Conservation (phyloP, 2,329 filamentous ascomycete species). For the Rhytidhysteron rufulum region DNA sequence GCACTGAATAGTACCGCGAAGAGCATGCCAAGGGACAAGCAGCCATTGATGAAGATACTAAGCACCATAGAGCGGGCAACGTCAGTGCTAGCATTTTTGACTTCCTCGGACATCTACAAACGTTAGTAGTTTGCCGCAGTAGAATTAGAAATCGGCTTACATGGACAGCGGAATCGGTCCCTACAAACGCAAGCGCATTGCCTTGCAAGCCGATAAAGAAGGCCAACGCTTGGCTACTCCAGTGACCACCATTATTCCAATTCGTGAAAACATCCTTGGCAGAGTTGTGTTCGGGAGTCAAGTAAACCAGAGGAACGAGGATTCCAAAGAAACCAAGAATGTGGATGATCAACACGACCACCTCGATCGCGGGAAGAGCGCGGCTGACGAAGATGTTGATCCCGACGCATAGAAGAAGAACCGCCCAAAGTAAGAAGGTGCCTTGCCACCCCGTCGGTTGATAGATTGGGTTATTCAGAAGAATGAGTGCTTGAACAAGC, state of each 20-base stretch:
- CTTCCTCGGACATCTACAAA: slow-evolving; percentile 36
- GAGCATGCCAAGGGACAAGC: slow-evolving; percentile 38
- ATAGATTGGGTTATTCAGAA: slow-evolving; percentile 41
- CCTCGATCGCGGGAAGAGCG: slow-evolving; percentile 48
- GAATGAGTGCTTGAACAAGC: slow-evolving; percentile 28
- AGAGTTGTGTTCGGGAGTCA: slow-evolving; percentile 36
- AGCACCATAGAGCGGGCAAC: slow-evolving; percentile 42
- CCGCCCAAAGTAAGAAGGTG: slow-evolving; percentile 47
- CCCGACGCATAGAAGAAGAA: slow-evolving; percentile 37
- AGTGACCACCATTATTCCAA: slow-evolving; percentile 46
- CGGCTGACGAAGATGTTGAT: slow-evolving; percentile 48
- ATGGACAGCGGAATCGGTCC: slow-evolving; percentile 36
- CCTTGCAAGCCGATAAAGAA: slow-evolving; percentile 42
- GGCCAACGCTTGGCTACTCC: slow-evolving; percentile 43
- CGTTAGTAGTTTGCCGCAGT: slow-evolving; percentile 5
- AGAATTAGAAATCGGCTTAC: slow-evolving; percentile 14
- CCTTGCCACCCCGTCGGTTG: slow-evolving; percentile 47
- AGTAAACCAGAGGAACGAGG: slow-evolving; percentile 39
- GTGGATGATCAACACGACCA: slow-evolving; percentile 47
- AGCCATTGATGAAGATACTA: slow-evolving; percentile 40
- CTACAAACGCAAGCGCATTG: slow-evolving; percentile 36
- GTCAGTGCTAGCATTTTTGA: slow-evolving; percentile 32
- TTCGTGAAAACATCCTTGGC: slow-evolving; percentile 41
- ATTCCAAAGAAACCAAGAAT: slow-evolving; percentile 52
- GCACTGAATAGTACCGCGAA: slow-evolving; percentile 42